phyloP scores from a whole-genome alignment of 2,329 filamentous ascomycete species.

The Iodosphaeria phyllophila region DNA sequence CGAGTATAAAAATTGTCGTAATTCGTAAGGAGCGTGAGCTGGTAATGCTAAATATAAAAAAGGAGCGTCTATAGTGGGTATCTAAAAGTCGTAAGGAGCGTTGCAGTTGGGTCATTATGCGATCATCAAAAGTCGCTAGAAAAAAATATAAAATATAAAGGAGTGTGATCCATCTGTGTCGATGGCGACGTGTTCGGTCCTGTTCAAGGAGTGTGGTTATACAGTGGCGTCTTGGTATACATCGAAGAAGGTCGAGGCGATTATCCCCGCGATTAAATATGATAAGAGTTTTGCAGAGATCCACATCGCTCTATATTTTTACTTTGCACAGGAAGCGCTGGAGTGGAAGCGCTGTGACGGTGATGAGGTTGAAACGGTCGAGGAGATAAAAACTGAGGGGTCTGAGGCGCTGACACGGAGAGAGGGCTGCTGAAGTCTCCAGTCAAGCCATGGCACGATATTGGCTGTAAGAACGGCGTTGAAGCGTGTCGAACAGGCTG shows the following conservation, averaged over 20 bases:
- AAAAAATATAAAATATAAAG: constrained; percentile 12
- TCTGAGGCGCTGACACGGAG: constrained; percentile 15
- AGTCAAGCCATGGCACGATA: constrained; percentile 20
- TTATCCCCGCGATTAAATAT: constrained; percentile 5
- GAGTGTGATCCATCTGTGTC: constrained; percentile 18
- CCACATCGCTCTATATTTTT: constrained; percentile 18
- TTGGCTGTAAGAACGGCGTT: constrained; percentile 25
- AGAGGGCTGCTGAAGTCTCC: constrained; percentile 18
- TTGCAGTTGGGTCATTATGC: constrained; percentile 13
- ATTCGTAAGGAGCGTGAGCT: constrained; percentile 15
- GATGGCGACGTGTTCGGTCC: constrained; percentile 15
- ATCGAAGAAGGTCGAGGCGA: neutral
- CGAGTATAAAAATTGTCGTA: constrained; percentile 16
- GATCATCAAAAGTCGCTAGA: constrained; percentile 12
- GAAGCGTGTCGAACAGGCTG: constrained; percentile 18
- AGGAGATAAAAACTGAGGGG: constrained; percentile 15
- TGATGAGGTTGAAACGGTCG: constrained; percentile 14
- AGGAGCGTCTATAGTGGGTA: constrained; percentile 28
- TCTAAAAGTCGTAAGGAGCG: constrained; percentile 19
- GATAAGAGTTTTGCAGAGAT: no score
- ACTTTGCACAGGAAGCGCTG: constrained; percentile 13
- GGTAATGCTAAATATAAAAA: constrained; percentile 15
- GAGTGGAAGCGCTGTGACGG: constrained; percentile 15
- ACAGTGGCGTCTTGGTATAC: constrained; percentile 13
- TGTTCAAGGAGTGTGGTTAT: constrained; percentile 17